These are phyloP conservation scores for Penicillium sp. DNA, from an alignment of 2,329 filamentous ascomycete genomes.

Conservation along the genomic window DNA sequence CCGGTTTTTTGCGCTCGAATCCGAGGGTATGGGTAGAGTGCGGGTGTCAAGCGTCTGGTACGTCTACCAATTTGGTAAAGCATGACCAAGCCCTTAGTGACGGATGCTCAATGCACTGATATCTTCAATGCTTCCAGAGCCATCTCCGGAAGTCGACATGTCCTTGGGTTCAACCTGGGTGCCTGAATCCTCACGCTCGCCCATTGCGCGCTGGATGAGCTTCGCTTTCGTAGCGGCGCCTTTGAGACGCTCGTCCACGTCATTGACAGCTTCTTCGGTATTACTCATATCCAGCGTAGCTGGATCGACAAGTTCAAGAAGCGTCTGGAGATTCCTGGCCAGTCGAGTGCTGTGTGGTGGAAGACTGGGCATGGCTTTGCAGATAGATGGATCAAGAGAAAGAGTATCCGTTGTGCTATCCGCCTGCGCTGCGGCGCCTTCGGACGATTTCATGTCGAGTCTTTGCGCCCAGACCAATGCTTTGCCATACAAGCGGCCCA, in stretches of 20 bases:
- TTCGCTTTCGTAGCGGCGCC: conserved; percentile 79
- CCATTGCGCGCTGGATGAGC: conserved; percentile 71
- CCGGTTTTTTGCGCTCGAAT: background rate
- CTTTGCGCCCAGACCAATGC: conserved; percentile 81
- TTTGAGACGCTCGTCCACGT: conserved; percentile 86
- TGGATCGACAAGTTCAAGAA: conserved; percentile 76
- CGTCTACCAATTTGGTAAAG: background rate
- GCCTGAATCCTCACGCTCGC: conserved; percentile 42
- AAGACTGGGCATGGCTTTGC: conserved; percentile 45
- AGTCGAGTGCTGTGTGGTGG: conserved; percentile 61
- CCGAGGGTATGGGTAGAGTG: background rate
- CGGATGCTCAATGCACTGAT: conserved; percentile 43
- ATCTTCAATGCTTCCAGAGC: conserved; percentile 48
- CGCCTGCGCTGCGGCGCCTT: conserved; percentile 4
- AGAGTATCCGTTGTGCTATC: conserved; percentile 10
- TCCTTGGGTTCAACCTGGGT: conserved; percentile 31
- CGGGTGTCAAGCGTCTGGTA: background rate
- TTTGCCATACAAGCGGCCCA: conserved; percentile 74
- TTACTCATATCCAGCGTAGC: conserved; percentile 76
- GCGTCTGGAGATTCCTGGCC: conserved; percentile 69
- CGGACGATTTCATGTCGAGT: conserved; percentile 39
- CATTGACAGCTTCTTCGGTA: conserved; percentile 81
- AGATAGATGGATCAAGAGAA: conserved; percentile 30
- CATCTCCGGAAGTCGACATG: conserved; percentile 31
- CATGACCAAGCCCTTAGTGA: conserved; percentile 25